Conservation (phyloP, 2,329 filamentous ascomycete species). For the Xylaria sp. region DNA sequence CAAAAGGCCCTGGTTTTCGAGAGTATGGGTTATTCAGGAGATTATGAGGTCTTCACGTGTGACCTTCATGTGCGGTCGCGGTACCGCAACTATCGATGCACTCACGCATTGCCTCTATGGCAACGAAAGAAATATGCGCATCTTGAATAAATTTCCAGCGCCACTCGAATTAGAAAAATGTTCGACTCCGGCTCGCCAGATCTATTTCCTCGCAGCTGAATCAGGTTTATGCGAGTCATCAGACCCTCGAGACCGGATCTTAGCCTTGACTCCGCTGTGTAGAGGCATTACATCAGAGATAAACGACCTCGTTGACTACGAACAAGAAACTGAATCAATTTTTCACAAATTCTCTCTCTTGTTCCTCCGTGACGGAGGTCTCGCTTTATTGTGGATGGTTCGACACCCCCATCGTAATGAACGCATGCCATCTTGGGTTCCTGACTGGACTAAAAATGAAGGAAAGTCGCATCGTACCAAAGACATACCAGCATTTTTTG, state of each 20-base stretch:
- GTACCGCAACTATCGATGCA: neutral
- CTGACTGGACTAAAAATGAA: neutral
- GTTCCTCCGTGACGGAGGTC: neutral
- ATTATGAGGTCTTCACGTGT: neutral
- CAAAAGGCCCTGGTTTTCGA: neutral
- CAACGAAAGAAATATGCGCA: neutral
- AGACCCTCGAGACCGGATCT: constrained; percentile 4
- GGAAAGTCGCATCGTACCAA: neutral
- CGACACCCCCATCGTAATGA: neutral
- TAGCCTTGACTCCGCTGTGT: constrained; percentile 7
- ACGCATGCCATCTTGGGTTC: too few species aligned
- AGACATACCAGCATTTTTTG: neutral
- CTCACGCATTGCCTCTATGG: neutral
- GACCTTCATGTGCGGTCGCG: constrained; percentile 4
- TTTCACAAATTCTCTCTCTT: neutral
- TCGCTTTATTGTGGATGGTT: constrained; percentile 11
- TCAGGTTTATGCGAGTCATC: constrained; percentile 6
- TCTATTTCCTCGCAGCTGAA: neutral
- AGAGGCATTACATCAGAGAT: neutral
- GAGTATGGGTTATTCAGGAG: constrained; percentile 17
- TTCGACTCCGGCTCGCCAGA: neutral
- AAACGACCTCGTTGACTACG: neutral
- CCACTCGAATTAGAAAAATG: neutral
- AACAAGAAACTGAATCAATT: neutral
- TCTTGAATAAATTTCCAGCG: neutral